Evolutionary conservation across 352 stramenopile genomes (phyloP), one percentile per base, ranked within the genome.

Genomic region (Globisporangium canariense): DNA sequence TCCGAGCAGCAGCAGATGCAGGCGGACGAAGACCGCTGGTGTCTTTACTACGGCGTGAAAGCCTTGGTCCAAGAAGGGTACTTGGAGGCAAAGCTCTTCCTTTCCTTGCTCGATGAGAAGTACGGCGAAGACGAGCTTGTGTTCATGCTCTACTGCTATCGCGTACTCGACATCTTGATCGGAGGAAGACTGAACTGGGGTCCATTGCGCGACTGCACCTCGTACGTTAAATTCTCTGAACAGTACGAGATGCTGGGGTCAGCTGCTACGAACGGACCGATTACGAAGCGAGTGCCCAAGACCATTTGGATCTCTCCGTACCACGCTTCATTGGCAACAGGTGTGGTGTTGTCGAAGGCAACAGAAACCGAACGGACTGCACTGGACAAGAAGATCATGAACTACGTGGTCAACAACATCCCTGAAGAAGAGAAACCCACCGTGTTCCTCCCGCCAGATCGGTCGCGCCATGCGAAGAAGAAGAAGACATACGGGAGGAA

Each of bases 11-110:
- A 59, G 1, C 79, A 83, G 28, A 68, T 76, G 18, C 72, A 90
- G 58, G 87, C 90, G 0, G 89, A 98, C 56, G 90, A 97, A 67
- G 83, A 96, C 45, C 78, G 93, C 0, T 98, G 94, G 94, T 94
- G 88, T 36, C 60, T 98, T 25, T 98, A 98, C 68, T 98, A 98
- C 58, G 93, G 93, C 0, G 85, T 96, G 34, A 96, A 97, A 59
- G 67, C 76, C 0, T 65, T 94, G 2, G 78, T 98, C 0, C 77
- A 89, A 14, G 79, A 94, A 61, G 90, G 94, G 10, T 93, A 89
- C 34, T 55, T 94, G 32, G 94, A 98, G 46, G 91, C 91, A 0
- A 94, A 93, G 54, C 67, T 98, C 0, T 98, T 98, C 52, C 77
- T 96, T 20, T 94, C 86, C 2, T 75, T 98, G 16, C 75, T 98